Evolutionary conservation across 1,139 yeast species (phyloP).

Genomic region (Yamadazyma atlantica): DNA sequence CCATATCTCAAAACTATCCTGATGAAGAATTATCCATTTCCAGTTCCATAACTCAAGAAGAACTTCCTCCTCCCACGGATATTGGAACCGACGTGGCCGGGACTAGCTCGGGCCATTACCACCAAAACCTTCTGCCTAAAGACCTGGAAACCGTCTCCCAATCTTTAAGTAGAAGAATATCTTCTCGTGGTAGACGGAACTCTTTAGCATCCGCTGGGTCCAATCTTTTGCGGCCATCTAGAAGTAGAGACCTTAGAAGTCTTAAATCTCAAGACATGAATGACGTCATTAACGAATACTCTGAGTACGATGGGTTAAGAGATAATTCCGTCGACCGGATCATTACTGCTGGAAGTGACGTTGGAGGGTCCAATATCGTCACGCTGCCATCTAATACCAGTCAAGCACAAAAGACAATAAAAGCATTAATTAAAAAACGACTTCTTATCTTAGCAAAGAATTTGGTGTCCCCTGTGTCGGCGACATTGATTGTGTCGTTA

Average conservation of each 20-base stretch:
- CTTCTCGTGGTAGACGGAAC: conserved; percentile 11
- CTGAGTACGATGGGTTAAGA: conserved; percentile 44
- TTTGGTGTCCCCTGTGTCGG: conserved; percentile 68
- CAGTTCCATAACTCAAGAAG: conserved; percentile 10
- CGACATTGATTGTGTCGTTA: conserved; percentile 61
- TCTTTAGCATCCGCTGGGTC: conserved; percentile 11
- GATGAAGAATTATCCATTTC: conserved; percentile 22
- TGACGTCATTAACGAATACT: conserved; percentile 63
- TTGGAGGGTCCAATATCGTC: conserved; percentile 6
- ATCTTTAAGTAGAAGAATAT: conserved; percentile 9
- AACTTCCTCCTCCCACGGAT: conserved; percentile 15
- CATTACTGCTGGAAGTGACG: conserved; percentile 14
- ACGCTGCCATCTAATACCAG: conserved; percentile 1
- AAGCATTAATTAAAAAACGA: conserved; percentile 10
- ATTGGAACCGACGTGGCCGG: conserved; percentile 4
- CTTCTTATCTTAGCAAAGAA: conserved; percentile 40
- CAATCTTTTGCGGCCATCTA: conserved; percentile 21
- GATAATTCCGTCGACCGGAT: conserved; percentile 12
- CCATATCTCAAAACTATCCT: too few relatives aligned
- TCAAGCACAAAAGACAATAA: background rate
- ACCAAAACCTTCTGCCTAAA: background rate
- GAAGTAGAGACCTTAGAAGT: conserved; percentile 32
- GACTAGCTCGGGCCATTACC: background rate
- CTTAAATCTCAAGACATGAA: conserved; percentile 51
- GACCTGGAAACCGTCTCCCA: conserved; percentile 7